Percentiles rank a stretch among this genome's conserved stretches.
Conservation (phyloP, 805 yeast species). For the Saturnispora galanensis region DNA sequence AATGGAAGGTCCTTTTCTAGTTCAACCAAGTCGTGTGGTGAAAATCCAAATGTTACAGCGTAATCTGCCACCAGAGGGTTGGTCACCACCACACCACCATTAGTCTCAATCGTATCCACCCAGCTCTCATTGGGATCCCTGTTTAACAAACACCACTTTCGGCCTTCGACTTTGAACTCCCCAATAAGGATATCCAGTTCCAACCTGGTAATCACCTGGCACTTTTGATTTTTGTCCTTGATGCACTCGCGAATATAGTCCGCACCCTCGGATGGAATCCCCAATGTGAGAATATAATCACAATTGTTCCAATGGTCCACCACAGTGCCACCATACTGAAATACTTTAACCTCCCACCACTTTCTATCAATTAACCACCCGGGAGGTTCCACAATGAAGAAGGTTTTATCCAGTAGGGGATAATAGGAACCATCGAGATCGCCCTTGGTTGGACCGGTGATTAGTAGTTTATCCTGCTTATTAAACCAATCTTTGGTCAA, state of each 20-base stretch:
- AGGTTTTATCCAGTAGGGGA: background rate
- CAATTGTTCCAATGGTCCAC: background rate
- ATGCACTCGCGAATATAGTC: background rate
- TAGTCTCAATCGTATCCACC: background rate
- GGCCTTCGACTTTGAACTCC: background rate
- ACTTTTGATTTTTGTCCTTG: background rate
- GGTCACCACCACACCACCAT: background rate
- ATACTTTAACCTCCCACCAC: background rate
- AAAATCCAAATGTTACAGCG: background rate
- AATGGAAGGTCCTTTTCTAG: background rate
- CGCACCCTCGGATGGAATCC: background rate
- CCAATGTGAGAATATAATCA: slow-evolving; percentile 1
- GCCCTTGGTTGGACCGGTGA: too few species aligned
- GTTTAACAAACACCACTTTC: too few species aligned
- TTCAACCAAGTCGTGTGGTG: background rate
- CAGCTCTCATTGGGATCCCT: background rate
- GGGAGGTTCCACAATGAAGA: background rate
- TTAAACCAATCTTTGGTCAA: background rate
- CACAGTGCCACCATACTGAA: slow-evolving; percentile 8
- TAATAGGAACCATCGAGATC: background rate
- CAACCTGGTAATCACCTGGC: background rate
- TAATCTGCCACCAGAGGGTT: slow-evolving; percentile 1
- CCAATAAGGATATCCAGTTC: background rate
- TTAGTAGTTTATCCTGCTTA: too few species aligned
- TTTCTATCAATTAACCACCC: slow-evolving; percentile 4